Evolutionary conservation across 371 early-diverging fungal genomes (phyloP).

Genomic region (Sporodiniella umbellata): DNA sequence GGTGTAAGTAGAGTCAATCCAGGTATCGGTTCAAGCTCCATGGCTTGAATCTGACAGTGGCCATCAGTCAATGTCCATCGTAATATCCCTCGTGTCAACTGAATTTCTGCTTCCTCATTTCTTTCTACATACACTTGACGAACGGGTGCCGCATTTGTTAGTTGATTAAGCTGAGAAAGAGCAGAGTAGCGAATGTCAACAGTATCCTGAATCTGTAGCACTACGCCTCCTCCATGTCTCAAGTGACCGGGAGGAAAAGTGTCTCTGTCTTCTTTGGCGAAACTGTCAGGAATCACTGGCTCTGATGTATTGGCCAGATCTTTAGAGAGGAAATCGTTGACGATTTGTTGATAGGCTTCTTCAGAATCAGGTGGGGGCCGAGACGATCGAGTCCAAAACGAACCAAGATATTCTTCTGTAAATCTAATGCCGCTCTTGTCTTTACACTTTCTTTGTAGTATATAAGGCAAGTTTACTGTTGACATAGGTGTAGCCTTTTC

Average conservation of each 20-base stretch:
- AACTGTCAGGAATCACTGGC: slow-evolving; percentile 21
- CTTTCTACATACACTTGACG: slow-evolving; percentile 27
- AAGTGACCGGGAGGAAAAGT: slow-evolving; percentile 21
- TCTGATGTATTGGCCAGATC: slow-evolving; percentile 26
- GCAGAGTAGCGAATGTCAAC: slow-evolving; percentile 30
- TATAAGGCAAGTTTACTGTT: slow-evolving; percentile 11
- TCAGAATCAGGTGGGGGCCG: slow-evolving; percentile 7
- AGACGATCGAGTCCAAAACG: slow-evolving; percentile 11
- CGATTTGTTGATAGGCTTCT: slow-evolving; percentile 11
- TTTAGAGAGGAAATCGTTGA: slow-evolving; percentile 19
- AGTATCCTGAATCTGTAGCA: slow-evolving; percentile 36
- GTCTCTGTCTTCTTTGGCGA: slow-evolving; percentile 10
- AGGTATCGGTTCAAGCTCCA: slow-evolving; percentile 29
- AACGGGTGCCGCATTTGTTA: slow-evolving; percentile 21
- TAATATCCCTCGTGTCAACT: slow-evolving; percentile 31
- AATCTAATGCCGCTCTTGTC: slow-evolving; percentile 21
- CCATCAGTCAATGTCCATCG: slow-evolving; percentile 41
- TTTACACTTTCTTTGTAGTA: slow-evolving; percentile 18
- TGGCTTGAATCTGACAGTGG: slow-evolving; percentile 22
- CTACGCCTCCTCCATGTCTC: slow-evolving; percentile 19
- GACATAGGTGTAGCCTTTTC: no score
- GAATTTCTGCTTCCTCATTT: slow-evolving; percentile 10
- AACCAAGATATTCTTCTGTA: slow-evolving; percentile 14
- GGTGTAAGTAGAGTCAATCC: slow-evolving; percentile 28
- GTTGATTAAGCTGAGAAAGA: slow-evolving; percentile 20